Conservation (phyloP, 768 basidiomycete species). For the Lentinus brumalis region DNA sequence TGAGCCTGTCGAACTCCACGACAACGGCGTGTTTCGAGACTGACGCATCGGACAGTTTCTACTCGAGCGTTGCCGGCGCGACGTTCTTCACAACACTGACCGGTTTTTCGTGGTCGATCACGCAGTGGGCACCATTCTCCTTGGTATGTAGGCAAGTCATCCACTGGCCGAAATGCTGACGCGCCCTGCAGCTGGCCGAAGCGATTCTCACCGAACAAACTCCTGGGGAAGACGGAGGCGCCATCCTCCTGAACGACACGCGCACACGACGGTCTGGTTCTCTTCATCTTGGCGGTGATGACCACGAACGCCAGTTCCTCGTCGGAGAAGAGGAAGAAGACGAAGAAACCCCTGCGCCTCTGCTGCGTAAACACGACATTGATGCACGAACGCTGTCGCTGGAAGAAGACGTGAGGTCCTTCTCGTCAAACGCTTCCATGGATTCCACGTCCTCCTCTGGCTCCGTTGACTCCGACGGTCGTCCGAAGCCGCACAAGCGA, state of each 20-base stretch:
- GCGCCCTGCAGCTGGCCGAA: conserved; percentile 59
- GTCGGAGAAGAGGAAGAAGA: conserved; percentile 29
- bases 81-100: conserved; percentile 75
- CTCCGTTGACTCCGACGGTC: conserved; percentile 11
- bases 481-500: conserved; percentile 10
- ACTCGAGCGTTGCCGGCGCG: conserved; percentile 66
- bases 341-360: conserved; percentile 19
- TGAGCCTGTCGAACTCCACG: conserved; percentile 44
- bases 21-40: neutral
- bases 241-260: conserved; percentile 43
- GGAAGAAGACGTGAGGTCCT: conserved; percentile 31
- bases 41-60: conserved; percentile 52
- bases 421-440: conserved; percentile 31
- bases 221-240: conserved; percentile 32
- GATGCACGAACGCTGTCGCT: neutral
- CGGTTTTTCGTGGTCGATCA: conserved; percentile 92
- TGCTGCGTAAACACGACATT: neutral
- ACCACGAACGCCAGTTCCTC: conserved; percentile 33
- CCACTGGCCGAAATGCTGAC: neutral
- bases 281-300: conserved; percentile 16
- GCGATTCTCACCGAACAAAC: conserved; percentile 74
- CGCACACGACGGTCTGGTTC: conserved; percentile 28
- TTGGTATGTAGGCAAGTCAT: conserved; percentile 53
- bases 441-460: conserved; percentile 9
- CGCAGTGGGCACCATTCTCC: conserved; percentile 92